Conservation (phyloP, 805 yeast genomes). For the Clavispora asparagi region DNA sequence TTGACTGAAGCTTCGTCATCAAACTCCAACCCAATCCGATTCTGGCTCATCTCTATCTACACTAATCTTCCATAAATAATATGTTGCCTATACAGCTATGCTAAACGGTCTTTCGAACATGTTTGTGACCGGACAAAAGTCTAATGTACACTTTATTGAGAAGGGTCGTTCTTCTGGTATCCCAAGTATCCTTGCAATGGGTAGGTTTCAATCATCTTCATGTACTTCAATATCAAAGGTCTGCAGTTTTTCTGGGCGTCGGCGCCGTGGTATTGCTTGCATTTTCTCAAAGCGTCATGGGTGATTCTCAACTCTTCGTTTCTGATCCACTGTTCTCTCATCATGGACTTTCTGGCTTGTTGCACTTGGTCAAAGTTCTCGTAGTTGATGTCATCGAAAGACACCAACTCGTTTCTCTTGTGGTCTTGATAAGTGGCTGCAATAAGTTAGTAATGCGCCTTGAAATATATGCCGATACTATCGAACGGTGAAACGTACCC, state of each 20-base stretch:
- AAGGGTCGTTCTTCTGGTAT: slow-evolving; percentile 86
- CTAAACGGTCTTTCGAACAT: neutral
- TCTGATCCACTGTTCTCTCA: slow-evolving; percentile 78
- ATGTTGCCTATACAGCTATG: slow-evolving; percentile 3
- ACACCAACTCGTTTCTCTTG: slow-evolving; percentile 62
- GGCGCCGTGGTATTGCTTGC: slow-evolving; percentile 56
- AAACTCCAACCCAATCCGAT: neutral
- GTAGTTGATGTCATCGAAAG: slow-evolving; percentile 81
- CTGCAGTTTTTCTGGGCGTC: slow-evolving; percentile 68
- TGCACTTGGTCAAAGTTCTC: slow-evolving; percentile 56
- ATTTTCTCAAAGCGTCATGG: slow-evolving; percentile 70
- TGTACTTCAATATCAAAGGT: slow-evolving; percentile 69
- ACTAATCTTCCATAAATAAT: neutral
- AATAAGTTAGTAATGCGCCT: slow-evolving; percentile 8
- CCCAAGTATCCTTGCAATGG: slow-evolving; percentile 71
- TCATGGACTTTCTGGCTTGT: slow-evolving; percentile 69
- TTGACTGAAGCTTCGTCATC: no score
- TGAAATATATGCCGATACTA: neutral
- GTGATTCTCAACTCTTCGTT: slow-evolving; percentile 60
- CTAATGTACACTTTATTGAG: slow-evolving; percentile 40
- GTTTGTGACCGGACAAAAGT: neutral
- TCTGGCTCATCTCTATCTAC: neutral
- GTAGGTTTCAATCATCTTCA: slow-evolving; percentile 69
- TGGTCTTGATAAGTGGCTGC: slow-evolving; percentile 34
- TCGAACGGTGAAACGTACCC: slow-evolving; percentile 8